These are phyloP conservation scores for Pythium periplocum DNA, from an alignment of 352 stramenopile species.

Conservation along the genomic window DNA sequence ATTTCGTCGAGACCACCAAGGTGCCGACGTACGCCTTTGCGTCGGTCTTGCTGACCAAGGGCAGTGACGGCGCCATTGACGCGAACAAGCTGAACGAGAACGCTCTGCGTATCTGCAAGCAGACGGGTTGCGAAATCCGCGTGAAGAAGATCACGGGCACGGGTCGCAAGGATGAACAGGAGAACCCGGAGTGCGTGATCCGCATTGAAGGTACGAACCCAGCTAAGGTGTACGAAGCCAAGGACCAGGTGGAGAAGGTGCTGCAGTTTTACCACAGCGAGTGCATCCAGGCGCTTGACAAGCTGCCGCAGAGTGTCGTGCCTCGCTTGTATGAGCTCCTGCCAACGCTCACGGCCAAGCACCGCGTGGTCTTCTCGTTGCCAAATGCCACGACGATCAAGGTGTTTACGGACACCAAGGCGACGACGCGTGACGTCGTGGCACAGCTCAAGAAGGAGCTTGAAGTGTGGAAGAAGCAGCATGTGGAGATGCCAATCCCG, in stretches of 20 bases:
- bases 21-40: constrained; percentile 45
- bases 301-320: constrained; percentile 40
- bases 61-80: constrained; percentile 10
- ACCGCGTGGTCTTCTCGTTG: constrained; percentile 58
- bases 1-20: constrained; percentile 62
- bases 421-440: constrained; percentile 34
- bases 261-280: constrained; percentile 77
- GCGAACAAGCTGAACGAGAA: constrained; percentile 67
- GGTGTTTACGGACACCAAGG: constrained; percentile 67
- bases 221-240: constrained; percentile 66
- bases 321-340: constrained; percentile 60
- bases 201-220: constrained; percentile 62
- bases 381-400: constrained; percentile 47
- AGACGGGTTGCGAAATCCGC: constrained; percentile 72
- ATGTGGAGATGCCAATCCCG: constrained; percentile 54
- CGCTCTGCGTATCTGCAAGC: constrained; percentile 61
- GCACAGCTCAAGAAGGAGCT: constrained; percentile 41
- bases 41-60: constrained; percentile 45
- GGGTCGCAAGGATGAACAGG: not conserved
- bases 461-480: constrained; percentile 56
- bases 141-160: constrained; percentile 24
- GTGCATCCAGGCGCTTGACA: constrained; percentile 40
- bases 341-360: constrained; percentile 41
- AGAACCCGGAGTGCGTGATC: constrained; percentile 13
- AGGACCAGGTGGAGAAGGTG: constrained; percentile 63